These are phyloP conservation scores for Erythrophleum ivorense DNA, from an alignment of 331 rosid species.

Conservation along the genomic window DNA sequence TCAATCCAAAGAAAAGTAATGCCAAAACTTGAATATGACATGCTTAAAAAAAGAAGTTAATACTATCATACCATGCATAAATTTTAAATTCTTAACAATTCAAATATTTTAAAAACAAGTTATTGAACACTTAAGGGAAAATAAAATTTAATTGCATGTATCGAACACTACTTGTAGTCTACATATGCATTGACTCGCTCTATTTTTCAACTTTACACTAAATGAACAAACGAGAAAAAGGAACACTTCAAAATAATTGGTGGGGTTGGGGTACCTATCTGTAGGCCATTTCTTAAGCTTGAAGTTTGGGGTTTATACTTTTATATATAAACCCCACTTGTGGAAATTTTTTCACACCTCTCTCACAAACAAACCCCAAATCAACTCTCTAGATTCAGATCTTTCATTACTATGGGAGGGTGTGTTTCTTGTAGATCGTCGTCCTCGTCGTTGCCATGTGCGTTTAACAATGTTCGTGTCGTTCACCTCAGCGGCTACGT, in stretches of 20 bases:
- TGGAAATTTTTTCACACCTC: neutral
- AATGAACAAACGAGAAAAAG: neutral
- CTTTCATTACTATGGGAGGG: conserved; percentile 58
- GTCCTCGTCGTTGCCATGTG: conserved; percentile 39
- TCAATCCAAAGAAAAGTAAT: neutral
- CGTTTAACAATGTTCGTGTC: conserved; percentile 51
- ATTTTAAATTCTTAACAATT: too few species aligned
- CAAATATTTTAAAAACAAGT: too few species aligned
- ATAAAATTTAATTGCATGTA: too few species aligned
- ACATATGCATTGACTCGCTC: neutral
- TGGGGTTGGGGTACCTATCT: neutral
- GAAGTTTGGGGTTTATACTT: neutral
- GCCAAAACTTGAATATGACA: too few species aligned
- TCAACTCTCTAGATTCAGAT: neutral
- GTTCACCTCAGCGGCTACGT: conserved; percentile 84
- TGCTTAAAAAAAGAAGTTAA: too few species aligned
- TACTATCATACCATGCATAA: too few species aligned
- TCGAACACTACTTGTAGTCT: neutral
- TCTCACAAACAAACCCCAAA: neutral
- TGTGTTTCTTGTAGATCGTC: conserved; percentile 60
- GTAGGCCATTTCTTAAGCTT: neutral
- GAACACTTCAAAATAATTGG: neutral
- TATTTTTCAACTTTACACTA: neutral
- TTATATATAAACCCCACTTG: neutral
- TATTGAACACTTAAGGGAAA: too few species aligned